phyloP scores from a whole-genome alignment of 2,329 filamentous ascomycete genomes.

The Xylariaceae sp. region DNA sequence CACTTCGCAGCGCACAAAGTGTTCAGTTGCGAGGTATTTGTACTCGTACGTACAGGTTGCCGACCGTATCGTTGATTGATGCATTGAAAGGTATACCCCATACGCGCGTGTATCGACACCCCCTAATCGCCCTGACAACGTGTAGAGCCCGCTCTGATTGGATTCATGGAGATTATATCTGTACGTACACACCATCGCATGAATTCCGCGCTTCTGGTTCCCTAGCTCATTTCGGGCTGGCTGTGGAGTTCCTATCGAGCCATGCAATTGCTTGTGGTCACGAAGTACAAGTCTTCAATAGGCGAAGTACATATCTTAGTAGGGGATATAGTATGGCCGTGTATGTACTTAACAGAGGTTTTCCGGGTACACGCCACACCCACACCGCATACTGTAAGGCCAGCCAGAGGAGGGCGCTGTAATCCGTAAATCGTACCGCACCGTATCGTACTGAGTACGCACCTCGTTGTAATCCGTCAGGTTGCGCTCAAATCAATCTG shows the following conservation, averaged over 20 bases:
- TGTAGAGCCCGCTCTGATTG: background rate
- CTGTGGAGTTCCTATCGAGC: background rate
- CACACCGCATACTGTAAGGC: background rate
- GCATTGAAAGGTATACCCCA: background rate
- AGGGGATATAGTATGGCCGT: background rate
- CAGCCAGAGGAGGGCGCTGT: no score
- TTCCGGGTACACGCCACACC: background rate
- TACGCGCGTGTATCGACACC: background rate
- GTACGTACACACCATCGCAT: background rate
- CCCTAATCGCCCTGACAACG: background rate
- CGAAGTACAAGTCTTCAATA: background rate
- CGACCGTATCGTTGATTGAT: background rate
- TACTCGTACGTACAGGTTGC: no score
- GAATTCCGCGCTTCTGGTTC: background rate
- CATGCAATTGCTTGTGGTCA: background rate
- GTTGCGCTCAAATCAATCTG: slow-evolving; percentile 10
- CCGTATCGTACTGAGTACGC: slow-evolving; percentile 4
- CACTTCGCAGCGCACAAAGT: background rate
- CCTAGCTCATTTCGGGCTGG: background rate
- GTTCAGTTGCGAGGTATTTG: background rate
- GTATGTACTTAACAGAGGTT: background rate
- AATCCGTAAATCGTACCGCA: background rate
- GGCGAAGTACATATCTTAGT: background rate
- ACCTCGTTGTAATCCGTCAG: background rate
- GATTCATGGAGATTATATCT: background rate